Evolutionary conservation across 1,284 basidiomycete species (phyloP).

Genomic region (Trichosporon sp.): DNA sequence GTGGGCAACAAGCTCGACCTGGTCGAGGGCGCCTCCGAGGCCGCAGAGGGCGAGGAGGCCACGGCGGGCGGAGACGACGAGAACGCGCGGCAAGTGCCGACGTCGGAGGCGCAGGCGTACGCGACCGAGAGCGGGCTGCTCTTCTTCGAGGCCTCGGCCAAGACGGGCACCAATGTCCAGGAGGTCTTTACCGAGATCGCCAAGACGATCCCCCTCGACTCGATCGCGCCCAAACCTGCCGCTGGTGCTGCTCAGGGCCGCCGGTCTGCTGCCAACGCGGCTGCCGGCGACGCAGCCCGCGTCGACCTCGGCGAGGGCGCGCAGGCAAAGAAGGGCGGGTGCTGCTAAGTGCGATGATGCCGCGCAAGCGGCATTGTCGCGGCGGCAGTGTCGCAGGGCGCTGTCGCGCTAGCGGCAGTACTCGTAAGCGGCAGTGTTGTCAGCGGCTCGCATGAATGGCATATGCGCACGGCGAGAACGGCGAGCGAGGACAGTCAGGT

Average conservation of each 20-base stretch:
- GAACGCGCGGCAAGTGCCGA: constrained; percentile 70
- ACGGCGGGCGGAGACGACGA: constrained; percentile 16
- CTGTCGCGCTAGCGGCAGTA: too few species aligned
- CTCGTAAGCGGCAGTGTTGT: too few species aligned
- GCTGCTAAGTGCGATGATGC: too few species aligned
- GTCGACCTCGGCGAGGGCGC: constrained; percentile 67
- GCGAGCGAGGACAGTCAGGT: too few species aligned
- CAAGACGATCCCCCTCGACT: constrained; percentile 95
- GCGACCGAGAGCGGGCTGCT: constrained; percentile 86
- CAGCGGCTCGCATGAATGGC: too few species aligned
- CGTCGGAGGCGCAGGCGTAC: constrained; percentile 93
- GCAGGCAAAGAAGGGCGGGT: constrained; percentile 44
- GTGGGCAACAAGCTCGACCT: constrained; percentile 94
- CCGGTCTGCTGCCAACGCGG: constrained; percentile 53
- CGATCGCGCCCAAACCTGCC: constrained; percentile 68
- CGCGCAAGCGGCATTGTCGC: too few species aligned
- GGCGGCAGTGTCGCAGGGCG: too few species aligned
- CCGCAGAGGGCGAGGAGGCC: constrained; percentile 53
- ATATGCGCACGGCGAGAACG: too few species aligned
- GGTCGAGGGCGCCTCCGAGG: constrained; percentile 67
- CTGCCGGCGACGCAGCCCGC: constrained; percentile 54
- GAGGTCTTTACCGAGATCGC: constrained; percentile 99
- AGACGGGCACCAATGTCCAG: constrained; percentile 93
- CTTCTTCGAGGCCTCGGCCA: constrained; percentile 97
- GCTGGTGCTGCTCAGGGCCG: constrained; percentile 54